These are phyloP conservation scores for Podospora appendiculata DNA, from an alignment of 495 filamentous ascomycete species.

Conservation along the genomic window DNA sequence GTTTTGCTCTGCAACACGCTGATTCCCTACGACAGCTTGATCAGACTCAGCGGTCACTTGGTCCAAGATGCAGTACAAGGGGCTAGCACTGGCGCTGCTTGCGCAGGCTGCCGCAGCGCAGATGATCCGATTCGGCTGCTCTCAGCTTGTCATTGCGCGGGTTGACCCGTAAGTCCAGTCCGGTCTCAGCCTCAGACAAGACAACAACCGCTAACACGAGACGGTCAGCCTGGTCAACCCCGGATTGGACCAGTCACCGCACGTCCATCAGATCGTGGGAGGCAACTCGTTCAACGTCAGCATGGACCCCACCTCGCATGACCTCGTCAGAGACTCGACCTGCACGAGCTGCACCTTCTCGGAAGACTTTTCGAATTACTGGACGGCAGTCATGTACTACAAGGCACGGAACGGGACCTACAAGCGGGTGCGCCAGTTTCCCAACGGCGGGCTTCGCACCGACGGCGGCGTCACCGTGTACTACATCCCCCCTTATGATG, in stretches of 20 bases:
- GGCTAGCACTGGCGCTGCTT: conserved; percentile 30
- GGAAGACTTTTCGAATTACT: conserved; percentile 28
- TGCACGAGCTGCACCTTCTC: conserved; percentile 20
- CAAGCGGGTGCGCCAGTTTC: conserved; percentile 23
- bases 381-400: conserved; percentile 30
- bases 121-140: conserved; percentile 3
- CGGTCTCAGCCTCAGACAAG: too few relatives aligned
- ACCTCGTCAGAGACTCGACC: conserved; percentile 11
- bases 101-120: conserved; percentile 24
- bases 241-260: conserved; percentile 5
- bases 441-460: neutral
- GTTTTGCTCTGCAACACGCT: too few relatives aligned
- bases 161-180: neutral
- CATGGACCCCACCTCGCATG: conserved; percentile 11
- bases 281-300: conserved; percentile 17
- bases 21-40: too few relatives aligned
- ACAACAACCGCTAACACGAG: too few relatives aligned
- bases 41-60: too few relatives aligned
- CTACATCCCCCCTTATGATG: conserved; percentile 27
- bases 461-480: conserved; percentile 32
- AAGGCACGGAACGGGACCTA: conserved; percentile 26
- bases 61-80: conserved; percentile 19
- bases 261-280: conserved; percentile 9
- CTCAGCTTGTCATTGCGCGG: conserved; percentile 3
- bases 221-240: conserved; percentile 2